These are phyloP conservation scores for Aethionema arabicum DNA, from an alignment of 345 rosid genomes.

Conservation along the genomic window DNA sequence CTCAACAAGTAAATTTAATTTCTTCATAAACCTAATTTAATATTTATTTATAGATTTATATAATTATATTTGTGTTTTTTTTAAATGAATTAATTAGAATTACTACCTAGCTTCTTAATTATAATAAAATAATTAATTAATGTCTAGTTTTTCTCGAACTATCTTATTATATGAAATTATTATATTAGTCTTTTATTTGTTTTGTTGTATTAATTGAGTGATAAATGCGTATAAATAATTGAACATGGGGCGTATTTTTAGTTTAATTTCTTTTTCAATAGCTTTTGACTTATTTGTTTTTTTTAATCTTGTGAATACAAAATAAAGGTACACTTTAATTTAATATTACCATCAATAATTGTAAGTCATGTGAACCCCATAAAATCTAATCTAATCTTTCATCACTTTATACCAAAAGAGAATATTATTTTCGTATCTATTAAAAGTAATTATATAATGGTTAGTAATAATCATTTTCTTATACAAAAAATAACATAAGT, in stretches of 20 bases:
- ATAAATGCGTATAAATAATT: constrained; percentile 9
- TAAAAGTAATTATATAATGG: constrained; percentile 9
- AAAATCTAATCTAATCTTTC: constrained; percentile 11
- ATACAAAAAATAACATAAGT: too few species aligned
- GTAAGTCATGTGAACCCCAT: constrained; percentile 39
- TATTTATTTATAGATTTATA: too few species aligned
- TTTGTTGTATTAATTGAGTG: neutral
- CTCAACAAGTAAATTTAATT: too few species aligned
- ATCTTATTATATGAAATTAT: neutral
- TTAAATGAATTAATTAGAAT: too few species aligned
- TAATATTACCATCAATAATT: constrained; percentile 28
- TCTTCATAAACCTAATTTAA: too few species aligned
- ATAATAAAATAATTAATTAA: too few species aligned
- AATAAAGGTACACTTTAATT: constrained; percentile 22
- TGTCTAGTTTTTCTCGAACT: too few species aligned
- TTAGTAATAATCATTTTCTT: neutral
- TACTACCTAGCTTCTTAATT: too few species aligned
- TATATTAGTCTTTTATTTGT: too few species aligned
- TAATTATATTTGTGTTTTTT: too few species aligned
- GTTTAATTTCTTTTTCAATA: constrained; percentile 24
- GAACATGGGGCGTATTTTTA: constrained; percentile 10
- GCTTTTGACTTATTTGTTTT: constrained; percentile 32
- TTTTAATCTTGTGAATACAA: constrained; percentile 30
- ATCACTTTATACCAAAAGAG: constrained; percentile 26
- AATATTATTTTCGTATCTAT: constrained; percentile 16